Conservation (phyloP, 805 yeast species). For the Nakazawaea anatomiae region DNA sequence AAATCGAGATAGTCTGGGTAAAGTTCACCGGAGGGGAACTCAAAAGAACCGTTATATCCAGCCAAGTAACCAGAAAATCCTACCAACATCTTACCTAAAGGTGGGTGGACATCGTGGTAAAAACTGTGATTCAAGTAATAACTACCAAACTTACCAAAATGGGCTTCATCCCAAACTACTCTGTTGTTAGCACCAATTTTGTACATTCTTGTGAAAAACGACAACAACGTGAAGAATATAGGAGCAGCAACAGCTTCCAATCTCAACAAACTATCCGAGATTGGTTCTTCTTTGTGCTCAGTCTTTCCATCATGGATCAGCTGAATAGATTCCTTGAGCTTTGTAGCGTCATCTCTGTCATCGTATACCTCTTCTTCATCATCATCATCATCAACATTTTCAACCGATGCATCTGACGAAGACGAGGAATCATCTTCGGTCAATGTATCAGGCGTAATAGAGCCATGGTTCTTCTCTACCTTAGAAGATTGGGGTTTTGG, state of each 20-base stretch:
- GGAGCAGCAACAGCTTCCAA: slow-evolving; percentile 40
- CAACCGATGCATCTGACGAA: background rate
- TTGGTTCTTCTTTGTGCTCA: slow-evolving; percentile 1
- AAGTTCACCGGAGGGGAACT: slow-evolving; percentile 58
- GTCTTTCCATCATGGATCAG: background rate
- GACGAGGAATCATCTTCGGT: background rate
- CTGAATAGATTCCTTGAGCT: background rate
- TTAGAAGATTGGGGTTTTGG: background rate
- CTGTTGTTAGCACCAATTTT: slow-evolving; percentile 62
- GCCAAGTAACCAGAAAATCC: slow-evolving; percentile 85
- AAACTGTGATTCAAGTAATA: slow-evolving; percentile 82
- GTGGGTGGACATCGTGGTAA: slow-evolving; percentile 97
- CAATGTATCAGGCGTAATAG: background rate
- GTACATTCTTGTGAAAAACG: slow-evolving; percentile 73
- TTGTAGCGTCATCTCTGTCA: background rate
- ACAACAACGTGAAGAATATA: slow-evolving; percentile 57
- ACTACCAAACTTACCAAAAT: slow-evolving; percentile 93
- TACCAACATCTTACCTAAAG: slow-evolving; percentile 88
- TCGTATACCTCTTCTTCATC: background rate
- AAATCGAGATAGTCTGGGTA: slow-evolving; percentile 64
- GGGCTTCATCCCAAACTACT: slow-evolving; percentile 96
- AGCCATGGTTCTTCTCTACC: background rate
- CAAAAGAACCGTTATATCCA: slow-evolving; percentile 76
- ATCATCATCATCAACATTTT: background rate
- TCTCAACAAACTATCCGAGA: slow-evolving; percentile 7